Evolutionary conservation across 352 stramenopile species (phyloP).

Genomic region (Globisporangium echinulatum): DNA sequence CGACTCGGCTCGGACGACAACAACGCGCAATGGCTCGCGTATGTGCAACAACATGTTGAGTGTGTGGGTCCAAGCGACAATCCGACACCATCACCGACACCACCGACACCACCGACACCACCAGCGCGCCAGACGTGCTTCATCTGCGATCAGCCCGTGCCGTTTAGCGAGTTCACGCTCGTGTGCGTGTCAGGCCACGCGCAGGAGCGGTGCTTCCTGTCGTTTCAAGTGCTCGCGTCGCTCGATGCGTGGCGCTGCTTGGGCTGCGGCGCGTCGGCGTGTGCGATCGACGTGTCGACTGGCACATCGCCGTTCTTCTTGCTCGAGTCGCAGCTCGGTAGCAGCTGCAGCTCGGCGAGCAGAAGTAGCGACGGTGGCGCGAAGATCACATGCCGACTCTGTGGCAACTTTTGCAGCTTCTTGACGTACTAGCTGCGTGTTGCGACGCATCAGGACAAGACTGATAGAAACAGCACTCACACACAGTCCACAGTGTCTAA

Average conservation of each 20-base stretch:
- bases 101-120: conserved; percentile 26
- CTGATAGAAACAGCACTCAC: not conserved
- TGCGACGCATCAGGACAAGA: not conserved
- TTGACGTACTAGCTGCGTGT: conserved; percentile 41
- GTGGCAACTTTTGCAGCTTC: conserved; percentile 75
- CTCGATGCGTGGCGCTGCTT: conserved; percentile 82
- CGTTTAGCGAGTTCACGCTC: conserved; percentile 56
- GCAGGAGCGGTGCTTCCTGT: conserved; percentile 75
- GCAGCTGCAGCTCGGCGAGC: not conserved
- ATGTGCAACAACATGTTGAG: conserved; percentile 19
- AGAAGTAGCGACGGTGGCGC: conserved; percentile 4
- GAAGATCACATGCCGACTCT: conserved; percentile 62
- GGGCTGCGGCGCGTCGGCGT: conserved; percentile 59
- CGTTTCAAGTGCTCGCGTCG: conserved; percentile 52
- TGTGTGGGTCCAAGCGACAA: too few relatives aligned
- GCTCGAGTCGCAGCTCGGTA: conserved; percentile 19
- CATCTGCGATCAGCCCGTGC: conserved; percentile 56
- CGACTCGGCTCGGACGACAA: conserved; percentile 43
- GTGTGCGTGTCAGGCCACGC: conserved; percentile 50
- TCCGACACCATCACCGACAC: conserved; percentile 7
- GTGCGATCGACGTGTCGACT: conserved; percentile 39
- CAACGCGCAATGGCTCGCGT: conserved; percentile 29
- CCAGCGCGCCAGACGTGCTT: conserved; percentile 57
- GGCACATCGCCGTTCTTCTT: conserved; percentile 58
- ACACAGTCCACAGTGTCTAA: too few relatives aligned